Conservation (phyloP, 176 grass and related monocot genomes). For the Alloteropsis semialata region DNA sequence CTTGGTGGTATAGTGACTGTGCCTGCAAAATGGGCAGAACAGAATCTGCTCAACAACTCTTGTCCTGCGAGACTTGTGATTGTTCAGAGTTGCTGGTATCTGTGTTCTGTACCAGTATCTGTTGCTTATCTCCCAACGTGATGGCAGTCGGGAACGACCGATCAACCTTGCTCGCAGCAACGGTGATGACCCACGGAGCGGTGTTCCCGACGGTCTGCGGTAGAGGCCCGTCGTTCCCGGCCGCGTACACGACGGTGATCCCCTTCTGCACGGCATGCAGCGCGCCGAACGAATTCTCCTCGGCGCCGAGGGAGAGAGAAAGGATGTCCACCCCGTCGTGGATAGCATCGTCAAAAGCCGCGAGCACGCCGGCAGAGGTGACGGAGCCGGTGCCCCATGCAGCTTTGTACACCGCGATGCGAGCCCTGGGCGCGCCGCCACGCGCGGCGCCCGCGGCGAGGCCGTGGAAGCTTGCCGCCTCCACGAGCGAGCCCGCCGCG, state of each 20-base stretch:
- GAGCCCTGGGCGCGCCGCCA: background rate
- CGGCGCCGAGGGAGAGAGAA: background rate
- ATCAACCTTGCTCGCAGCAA: conserved; percentile 15
- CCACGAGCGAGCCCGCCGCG: background rate
- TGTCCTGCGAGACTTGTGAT: background rate
- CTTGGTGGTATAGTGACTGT: conserved; percentile 14
- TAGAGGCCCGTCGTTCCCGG: background rate
- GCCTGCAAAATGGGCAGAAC: conserved; percentile 11
- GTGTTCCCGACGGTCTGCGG: background rate
- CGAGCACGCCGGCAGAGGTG: background rate
- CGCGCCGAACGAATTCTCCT: background rate
- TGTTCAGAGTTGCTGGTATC: background rate
- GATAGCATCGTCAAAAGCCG: conserved; percentile 26
- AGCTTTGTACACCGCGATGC: conserved; percentile 25
- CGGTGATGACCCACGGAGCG: conserved; percentile 32
- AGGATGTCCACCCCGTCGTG: conserved; percentile 29
- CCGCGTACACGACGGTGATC: background rate
- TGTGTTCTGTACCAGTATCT: background rate
- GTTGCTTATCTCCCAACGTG: conserved; percentile 20
- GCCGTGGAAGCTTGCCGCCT: conserved; percentile 2
- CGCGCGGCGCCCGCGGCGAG: background rate
- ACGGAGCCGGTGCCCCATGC: background rate
- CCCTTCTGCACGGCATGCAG: conserved; percentile 33
- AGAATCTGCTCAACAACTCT: too few relatives aligned
- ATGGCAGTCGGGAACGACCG: conserved; percentile 24